These are phyloP conservation scores for Talaromyces thailandensis DNA, from an alignment of 495 filamentous ascomycete genomes.

Conservation along the genomic window DNA sequence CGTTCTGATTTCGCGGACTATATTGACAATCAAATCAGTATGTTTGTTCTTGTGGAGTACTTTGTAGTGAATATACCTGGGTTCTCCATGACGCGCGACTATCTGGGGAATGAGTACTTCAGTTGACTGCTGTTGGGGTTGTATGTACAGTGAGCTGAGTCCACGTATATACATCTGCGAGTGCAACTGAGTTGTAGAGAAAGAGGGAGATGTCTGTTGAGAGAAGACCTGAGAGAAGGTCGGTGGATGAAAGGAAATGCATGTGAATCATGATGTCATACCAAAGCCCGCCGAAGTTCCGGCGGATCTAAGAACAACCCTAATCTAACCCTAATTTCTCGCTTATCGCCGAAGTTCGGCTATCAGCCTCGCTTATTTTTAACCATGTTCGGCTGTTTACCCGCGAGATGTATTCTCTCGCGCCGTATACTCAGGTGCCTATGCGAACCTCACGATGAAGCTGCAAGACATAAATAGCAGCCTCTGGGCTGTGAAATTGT, in stretches of 20 bases:
- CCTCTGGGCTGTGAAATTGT: background rate
- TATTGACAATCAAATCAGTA: conserved; percentile 1
- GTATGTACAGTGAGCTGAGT: too few relatives aligned
- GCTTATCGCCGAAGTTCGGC: background rate
- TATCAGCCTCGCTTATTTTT: background rate
- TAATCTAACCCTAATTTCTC: background rate
- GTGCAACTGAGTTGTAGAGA: too few relatives aligned
- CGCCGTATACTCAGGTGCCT: background rate
- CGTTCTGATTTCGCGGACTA: conserved; percentile 44
- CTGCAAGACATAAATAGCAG: background rate
- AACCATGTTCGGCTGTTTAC: background rate
- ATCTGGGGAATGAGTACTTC: background rate
- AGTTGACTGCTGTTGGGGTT: too few relatives aligned
- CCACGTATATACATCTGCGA: too few relatives aligned
- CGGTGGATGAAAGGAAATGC: background rate
- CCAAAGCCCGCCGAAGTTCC: background rate
- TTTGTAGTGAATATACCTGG: conserved; percentile 22
- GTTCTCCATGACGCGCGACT: conserved; percentile 20
- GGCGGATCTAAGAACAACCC: background rate
- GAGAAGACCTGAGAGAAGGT: background rate
- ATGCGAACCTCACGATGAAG: background rate
- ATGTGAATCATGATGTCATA: background rate
- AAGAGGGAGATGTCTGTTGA: background rate
- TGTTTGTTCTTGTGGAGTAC: background rate
- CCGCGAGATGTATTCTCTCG: background rate